Evolutionary conservation across 2,329 filamentous ascomycete genomes (phyloP), one percentile per base, ranked within the genome.

Genomic region (Biscogniauxia marginata): DNA sequence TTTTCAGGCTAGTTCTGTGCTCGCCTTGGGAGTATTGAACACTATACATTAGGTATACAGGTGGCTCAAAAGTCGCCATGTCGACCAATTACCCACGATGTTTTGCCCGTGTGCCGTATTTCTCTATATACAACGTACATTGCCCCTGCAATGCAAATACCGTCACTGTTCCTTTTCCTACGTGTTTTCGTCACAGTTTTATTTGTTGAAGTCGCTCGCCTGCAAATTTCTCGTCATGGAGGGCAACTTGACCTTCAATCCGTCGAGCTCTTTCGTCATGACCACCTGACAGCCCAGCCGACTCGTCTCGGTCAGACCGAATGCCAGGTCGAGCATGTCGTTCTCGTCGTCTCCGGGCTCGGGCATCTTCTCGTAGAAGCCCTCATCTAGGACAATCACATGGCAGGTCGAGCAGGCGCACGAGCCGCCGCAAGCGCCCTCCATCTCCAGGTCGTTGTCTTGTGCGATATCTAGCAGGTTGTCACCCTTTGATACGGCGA

Each of bases 381-480:
- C 83, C 46, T 90, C 84, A 67, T 89, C 85, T 56, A 84, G 75
- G 39, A 96, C 89, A 60, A 96, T 92, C 55, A 96, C 88, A 75
- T 96, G 92, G 77, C 92, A 96, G 5, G 92, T 96, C 55, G 90
- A 95, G 77, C 92, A 96, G 53, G 92, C 92, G 75, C 92, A 96
- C 30, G 90, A 95, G 20, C 92, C 95, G 64, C 95, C 95, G 70
- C 95, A 99, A 11, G 95, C 95, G 59, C 95, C 93, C 79, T 99
- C 95, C 93, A 99, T 98, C 74, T 99, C 95, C 45, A 99, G 79
- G 70, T 98, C 93, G 74, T 98, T 85, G 47, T 89, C 91, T 73
- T 97, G 93, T 20, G 93, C 95, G 69, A 99, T 93, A 69, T 98
- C 93, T 53, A 99, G 82, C 53, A 99, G 79, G 73, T 99, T 99